Evolutionary conservation across 352 stramenopile species (phyloP), one percentile per base, ranked within the genome.

Genomic region (Globisporangium megalacanthum): DNA sequence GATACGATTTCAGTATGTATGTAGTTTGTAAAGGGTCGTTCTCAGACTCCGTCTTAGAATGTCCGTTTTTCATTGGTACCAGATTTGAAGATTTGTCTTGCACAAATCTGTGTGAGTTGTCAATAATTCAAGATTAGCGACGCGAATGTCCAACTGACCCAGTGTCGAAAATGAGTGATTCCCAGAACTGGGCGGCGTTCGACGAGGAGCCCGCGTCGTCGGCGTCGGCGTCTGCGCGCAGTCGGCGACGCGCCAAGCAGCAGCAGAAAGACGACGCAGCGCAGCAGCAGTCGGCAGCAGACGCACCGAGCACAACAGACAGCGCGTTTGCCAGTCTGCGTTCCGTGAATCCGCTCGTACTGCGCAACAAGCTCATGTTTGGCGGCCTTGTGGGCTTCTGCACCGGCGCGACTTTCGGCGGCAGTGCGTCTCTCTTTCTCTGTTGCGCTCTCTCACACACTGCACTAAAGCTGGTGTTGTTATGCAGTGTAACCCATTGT

Each of bases 121-220:
- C 31, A 56, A 65, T 54, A 45, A 44, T 44, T 61, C n/a, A n/a
- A n/a, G n/a, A n/a, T n/a, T n/a, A n/a, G n/a, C n/a, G n/a, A n/a
- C n/a, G n/a, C n/a, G n/a, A n/a, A n/a, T n/a, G n/a, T n/a, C n/a
- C n/a, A n/a, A n/a, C 19, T 29, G 39, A 15, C 48, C 42, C 15
- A 55, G 22, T 45, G 33, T 52, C 49, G 4, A 50, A 50, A 6
- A 89, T 92, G 82, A 66, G 77, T 44, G 79, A 89, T 66, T 89
- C 79, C 45, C 77, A 92, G 70, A 89, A 89, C 53, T 92, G 82
- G 82, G 86, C 72, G 60, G 83, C 82, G 51, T 92, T 90, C 70
- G 79, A 90, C 33, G 73, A 75, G 20, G 49, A 60, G n/a, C 64
- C 72, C 22, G 57, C 49, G 49, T 52, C n/a, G n/a, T n/a, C n/a